A percentile compares a stretch with the other conserved stretches of the same genome.
Conservation (phyloP, 31 red algal genomes). For the Porphyra umbilicalis region DNA sequence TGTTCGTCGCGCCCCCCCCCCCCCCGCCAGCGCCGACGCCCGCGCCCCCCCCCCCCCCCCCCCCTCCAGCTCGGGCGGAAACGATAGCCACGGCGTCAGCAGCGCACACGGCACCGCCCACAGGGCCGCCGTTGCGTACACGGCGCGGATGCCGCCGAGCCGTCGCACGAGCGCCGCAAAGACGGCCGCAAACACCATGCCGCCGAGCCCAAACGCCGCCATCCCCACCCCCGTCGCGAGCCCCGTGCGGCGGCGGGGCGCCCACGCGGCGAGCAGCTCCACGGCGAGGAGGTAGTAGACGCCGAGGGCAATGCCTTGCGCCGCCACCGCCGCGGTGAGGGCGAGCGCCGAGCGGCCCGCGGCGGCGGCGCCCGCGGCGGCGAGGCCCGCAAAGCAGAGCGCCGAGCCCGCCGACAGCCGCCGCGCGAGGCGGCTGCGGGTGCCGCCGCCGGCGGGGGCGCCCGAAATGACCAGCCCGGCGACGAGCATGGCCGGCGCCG, state of each 20-base stretch:
- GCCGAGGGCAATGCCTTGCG: conserved; percentile 6
- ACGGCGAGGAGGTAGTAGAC: conserved; percentile 4
- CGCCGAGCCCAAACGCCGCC: conserved; percentile 8
- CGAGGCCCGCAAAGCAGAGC: conserved; percentile 5
- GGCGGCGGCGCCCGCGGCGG: background rate
- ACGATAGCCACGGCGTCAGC: background rate
- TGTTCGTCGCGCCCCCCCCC: background rate
- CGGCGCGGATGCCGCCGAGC: background rate
- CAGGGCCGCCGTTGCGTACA: conserved; percentile 2
- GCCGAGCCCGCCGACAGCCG: background rate
- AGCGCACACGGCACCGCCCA: background rate
- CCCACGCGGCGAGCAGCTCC: conserved; percentile 15
- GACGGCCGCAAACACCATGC: conserved; percentile 1
- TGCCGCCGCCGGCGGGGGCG: background rate
- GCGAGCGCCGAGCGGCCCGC: background rate
- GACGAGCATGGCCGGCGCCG: conserved; percentile 19
- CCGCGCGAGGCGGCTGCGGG: background rate
- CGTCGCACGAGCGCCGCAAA: background rate
- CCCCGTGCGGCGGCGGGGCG: conserved; percentile 4
- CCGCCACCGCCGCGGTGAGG: background rate
- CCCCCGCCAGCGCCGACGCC: background rate
- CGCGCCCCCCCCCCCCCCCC: background rate
- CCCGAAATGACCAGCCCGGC: conserved; percentile 6
- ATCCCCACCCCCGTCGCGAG: conserved; percentile 13
- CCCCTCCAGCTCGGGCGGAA: background rate